Percentiles rank a stretch among this genome's conserved stretches.
Conservation (phyloP, 1,284 basidiomycete species). For the Anthracocystis setariae region DNA sequence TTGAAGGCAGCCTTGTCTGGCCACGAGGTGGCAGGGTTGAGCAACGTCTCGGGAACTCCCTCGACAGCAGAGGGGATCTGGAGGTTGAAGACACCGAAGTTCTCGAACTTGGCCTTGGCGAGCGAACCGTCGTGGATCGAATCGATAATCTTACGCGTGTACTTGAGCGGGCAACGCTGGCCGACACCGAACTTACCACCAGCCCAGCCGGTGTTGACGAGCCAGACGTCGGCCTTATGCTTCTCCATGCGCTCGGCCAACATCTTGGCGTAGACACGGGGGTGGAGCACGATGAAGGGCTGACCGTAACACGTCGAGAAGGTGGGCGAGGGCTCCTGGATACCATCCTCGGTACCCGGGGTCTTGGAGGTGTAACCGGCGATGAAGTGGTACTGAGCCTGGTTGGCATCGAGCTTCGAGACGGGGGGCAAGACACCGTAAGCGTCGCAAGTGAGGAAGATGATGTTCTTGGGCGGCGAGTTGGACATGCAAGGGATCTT, state of each 20-base stretch:
- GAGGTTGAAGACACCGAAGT: conserved; percentile 71
- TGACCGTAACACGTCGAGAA: conserved; percentile 99
- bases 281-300: conserved; percentile 96
- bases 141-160: conserved; percentile 94
- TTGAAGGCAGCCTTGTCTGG: conserved; percentile 59
- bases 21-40: conserved; percentile 63
- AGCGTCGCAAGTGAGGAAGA: conserved; percentile 98
- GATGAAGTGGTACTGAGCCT: conserved; percentile 82
- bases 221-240: conserved; percentile 93
- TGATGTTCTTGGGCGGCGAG: conserved; percentile 78
- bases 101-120: conserved; percentile 84
- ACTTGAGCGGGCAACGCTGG: conserved; percentile 67
- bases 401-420: conserved; percentile 88
- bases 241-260: conserved; percentile 92
- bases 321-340: conserved; percentile 96
- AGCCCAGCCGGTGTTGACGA: conserved; percentile 99
- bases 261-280: conserved; percentile 88
- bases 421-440: conserved; percentile 98
- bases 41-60: conserved; percentile 57
- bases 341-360: conserved; percentile 97
- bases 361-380: conserved; percentile 83
- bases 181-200: conserved; percentile 87
- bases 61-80: conserved; percentile 58
- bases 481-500: conserved; percentile 71
- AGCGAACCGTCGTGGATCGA: conserved; percentile 95